A percentile compares a stretch with the other conserved stretches of the same genome.
Evolutionary conservation across 306 rosid species (phyloP).

Genomic region (Argentina anserina): DNA sequence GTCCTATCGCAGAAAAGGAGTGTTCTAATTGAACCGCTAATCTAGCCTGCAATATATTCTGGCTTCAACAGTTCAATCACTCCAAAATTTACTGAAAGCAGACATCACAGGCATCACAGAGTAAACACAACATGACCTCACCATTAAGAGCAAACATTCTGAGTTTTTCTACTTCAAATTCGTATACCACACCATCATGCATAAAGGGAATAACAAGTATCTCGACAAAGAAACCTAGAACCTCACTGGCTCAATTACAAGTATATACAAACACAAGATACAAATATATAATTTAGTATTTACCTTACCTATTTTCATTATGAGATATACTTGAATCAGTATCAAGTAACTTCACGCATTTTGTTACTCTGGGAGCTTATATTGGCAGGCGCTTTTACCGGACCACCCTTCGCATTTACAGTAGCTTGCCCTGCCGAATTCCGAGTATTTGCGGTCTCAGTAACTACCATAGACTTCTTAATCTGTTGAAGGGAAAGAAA

Average conservation of each 20-base stretch:
- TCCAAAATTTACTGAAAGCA: background rate
- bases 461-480: slow-evolving; percentile 66
- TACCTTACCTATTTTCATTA: slow-evolving; percentile 34
- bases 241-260: background rate
- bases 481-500: slow-evolving; percentile 49
- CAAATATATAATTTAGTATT: too few species aligned
- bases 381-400: slow-evolving; percentile 59
- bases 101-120: background rate
- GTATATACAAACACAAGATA: background rate
- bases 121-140: background rate
- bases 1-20: background rate
- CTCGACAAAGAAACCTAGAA: background rate
- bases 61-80: background rate
- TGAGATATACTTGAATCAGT: slow-evolving; percentile 11
- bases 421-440: slow-evolving; percentile 72
- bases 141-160: background rate
- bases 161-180: background rate
- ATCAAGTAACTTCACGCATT: slow-evolving; percentile 31
- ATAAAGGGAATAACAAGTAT: background rate
- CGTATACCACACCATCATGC: background rate
- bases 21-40: background rate
- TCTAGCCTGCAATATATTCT: background rate
- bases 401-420: slow-evolving; percentile 65
- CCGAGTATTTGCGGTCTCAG: slow-evolving; percentile 56
- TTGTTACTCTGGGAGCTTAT: slow-evolving; percentile 52